phyloP scores from a whole-genome alignment of 768 basidiomycete genomes.

The Tricholoma saponaceum region DNA sequence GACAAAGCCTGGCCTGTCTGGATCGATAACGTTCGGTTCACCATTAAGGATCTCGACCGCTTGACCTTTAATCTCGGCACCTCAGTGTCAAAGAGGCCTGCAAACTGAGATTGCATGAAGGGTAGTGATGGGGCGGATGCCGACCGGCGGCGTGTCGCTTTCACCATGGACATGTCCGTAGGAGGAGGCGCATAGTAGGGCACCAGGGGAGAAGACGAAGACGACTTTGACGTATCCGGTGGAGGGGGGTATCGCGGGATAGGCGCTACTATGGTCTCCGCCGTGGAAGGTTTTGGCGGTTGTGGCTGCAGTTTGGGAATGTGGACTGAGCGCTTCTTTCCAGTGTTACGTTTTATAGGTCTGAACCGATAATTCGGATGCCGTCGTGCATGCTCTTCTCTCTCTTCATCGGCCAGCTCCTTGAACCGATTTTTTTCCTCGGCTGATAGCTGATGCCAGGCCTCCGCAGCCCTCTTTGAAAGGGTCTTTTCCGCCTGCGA shows the following conservation, averaged over 20 bases:
- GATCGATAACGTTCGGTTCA: conserved; percentile 2
- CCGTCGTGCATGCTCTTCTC: conserved; percentile 48
- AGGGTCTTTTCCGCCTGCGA: conserved; percentile 47
- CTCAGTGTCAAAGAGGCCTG: not conserved
- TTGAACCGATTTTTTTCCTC: conserved; percentile 49
- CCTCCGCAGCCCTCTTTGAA: conserved; percentile 73
- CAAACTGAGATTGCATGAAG: not conserved
- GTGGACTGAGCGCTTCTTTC: conserved; percentile 21
- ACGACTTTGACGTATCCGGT: not conserved
- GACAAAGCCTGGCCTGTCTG: not conserved
- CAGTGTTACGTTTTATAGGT: conserved; percentile 40
- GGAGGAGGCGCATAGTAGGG: conserved; percentile 2
- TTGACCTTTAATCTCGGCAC: conserved; percentile 11
- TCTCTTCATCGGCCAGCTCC: conserved; percentile 50
- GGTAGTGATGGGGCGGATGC: conserved; percentile 29
- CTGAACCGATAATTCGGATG: conserved; percentile 65
- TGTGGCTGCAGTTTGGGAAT: conserved; percentile 16
- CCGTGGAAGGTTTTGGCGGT: not conserved
- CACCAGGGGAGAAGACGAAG: not conserved
- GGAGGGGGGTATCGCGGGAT: conserved; percentile 7
- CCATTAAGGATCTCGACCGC: conserved; percentile 16
- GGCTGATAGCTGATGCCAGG: conserved; percentile 59
- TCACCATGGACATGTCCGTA: conserved; percentile 15
- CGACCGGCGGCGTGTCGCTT: conserved; percentile 25
- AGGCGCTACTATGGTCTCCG: not conserved